Percentiles rank a stretch among this genome's conserved stretches.
phyloP scores from a whole-genome alignment of 768 basidiomycete species.

The Solioccasus polychromus region DNA sequence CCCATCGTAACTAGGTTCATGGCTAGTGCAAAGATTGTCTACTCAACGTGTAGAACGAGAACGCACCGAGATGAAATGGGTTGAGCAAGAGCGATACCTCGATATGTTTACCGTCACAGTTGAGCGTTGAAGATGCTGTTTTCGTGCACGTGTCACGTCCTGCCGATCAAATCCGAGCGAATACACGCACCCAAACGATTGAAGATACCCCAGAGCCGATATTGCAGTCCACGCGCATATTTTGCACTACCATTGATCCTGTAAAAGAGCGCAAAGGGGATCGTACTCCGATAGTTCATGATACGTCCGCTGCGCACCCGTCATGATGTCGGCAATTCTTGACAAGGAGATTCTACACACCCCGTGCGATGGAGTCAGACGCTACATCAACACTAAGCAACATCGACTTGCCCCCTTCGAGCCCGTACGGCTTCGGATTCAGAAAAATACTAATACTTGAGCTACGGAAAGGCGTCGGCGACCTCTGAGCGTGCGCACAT shows the following conservation, averaged over 20 bases:
- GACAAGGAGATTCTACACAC: constrained; percentile 28
- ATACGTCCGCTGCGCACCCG: constrained; percentile 62
- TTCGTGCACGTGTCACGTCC: constrained; percentile 19
- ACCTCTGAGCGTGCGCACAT: constrained; percentile 67
- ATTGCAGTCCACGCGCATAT: constrained; percentile 53
- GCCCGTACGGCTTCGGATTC: constrained; percentile 80
- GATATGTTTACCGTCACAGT: constrained; percentile 48
- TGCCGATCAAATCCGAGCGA: not conserved
- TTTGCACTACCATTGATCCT: constrained; percentile 84
- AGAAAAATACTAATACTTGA: constrained; percentile 93
- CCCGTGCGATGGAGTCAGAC: constrained; percentile 64
- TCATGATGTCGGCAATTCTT: constrained; percentile 2
- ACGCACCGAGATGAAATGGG: constrained; percentile 68
- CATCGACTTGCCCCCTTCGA: constrained; percentile 95
- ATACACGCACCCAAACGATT: constrained; percentile 67
- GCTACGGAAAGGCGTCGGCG: constrained; percentile 80
- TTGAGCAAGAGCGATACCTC: constrained; percentile 80
- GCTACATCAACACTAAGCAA: constrained; percentile 79
- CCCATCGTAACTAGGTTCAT: constrained; percentile 86
- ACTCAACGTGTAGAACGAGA: not conserved
- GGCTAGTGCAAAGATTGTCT: constrained; percentile 52
- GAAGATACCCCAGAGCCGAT: constrained; percentile 81
- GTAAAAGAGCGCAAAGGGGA: constrained; percentile 70
- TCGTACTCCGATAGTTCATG: constrained; percentile 69
- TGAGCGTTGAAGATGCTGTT: constrained; percentile 63